Percentiles rank a stretch among this genome's conserved stretches.
Conservation (phyloP, 2,329 filamentous ascomycete genomes). For the Trichoderma sp. region DNA sequence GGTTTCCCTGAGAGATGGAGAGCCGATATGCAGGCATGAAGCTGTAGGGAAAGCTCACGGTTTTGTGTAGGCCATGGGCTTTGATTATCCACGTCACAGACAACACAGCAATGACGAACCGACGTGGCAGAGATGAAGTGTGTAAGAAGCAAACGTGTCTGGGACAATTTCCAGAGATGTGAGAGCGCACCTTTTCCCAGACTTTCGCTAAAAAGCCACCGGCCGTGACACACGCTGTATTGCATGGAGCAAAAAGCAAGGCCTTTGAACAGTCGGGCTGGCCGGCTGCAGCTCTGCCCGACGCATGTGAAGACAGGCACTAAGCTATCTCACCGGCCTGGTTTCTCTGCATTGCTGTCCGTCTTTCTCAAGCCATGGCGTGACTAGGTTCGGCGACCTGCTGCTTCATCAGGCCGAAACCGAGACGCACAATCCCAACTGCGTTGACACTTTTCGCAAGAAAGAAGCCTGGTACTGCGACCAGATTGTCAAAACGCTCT, state of each 20-base stretch:
- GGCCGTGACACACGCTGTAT: neutral
- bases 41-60: neutral
- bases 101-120: neutral
- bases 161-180: neutral
- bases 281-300: slow-evolving; percentile 25
- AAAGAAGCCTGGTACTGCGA: neutral
- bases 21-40: neutral
- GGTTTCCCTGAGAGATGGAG: neutral
- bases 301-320: slow-evolving; percentile 18
- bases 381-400: slow-evolving; percentile 16
- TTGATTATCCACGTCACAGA: neutral
- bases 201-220: neutral
- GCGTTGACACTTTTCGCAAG: neutral
- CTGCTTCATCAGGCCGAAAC: slow-evolving; percentile 12
- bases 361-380: slow-evolving; percentile 20
- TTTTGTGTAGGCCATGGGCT: neutral
- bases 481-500: neutral
- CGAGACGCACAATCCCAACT: neutral
- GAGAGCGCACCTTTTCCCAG: neutral
- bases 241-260: slow-evolving; percentile 7
- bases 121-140: neutral
- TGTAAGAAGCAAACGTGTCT: neutral
- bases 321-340: slow-evolving; percentile 11
- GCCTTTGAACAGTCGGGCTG: slow-evolving; percentile 15
- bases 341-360: slow-evolving; percentile 8